Conservation (phyloP, 306 rosid genomes). For the Pachyrhizus erosus region DNA sequence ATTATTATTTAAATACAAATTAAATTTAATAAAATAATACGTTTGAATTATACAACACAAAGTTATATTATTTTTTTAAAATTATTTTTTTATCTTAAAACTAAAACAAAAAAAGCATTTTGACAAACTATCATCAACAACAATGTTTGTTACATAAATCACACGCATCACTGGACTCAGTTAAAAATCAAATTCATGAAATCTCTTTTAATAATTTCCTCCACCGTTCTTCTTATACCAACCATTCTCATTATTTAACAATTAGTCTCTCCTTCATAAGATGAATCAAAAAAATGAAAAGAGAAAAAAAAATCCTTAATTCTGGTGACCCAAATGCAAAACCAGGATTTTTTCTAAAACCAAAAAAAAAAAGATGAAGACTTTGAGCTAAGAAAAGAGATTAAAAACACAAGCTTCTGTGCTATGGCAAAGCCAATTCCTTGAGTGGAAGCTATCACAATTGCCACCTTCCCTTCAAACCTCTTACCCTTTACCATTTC, state of each 20-base stretch:
- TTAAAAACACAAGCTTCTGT: slow-evolving; percentile 60
- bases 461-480: slow-evolving; percentile 73
- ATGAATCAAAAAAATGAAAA: not conserved
- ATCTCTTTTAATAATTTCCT: no score
- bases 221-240: no score
- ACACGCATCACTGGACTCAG: no score
- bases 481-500: slow-evolving; percentile 64
- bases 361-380: not conserved
- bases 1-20: no score
- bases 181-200: no score
- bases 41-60: no score
- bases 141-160: no score
- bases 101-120: no score
- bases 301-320: not conserved
- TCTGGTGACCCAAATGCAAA: not conserved
- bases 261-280: not conserved
- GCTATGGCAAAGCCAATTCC: slow-evolving; percentile 94
- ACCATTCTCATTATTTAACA: not conserved
- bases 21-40: no score
- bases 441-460: slow-evolving; percentile 90
- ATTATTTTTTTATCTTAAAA: no score
- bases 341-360: not conserved
- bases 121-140: no score
- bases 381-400: not conserved
- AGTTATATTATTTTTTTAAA: no score